Base-by-base conservation (phyloP, 2,329 filamentous ascomycete genomes). In the Phoma sp. region DNA sequence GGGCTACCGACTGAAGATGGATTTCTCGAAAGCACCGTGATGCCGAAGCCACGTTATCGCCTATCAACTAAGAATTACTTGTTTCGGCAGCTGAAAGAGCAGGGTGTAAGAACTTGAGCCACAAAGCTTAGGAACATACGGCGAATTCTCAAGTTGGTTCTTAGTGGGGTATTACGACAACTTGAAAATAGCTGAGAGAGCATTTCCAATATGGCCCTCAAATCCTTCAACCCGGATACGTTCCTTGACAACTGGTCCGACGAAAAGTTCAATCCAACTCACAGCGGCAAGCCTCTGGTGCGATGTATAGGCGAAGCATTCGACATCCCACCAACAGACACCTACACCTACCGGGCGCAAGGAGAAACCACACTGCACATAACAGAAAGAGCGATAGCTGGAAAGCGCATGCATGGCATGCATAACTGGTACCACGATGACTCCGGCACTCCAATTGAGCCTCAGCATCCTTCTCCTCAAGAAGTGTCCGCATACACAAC, bases 401-500 rank as follows among this genome's bases (percentile, higher is more conserved):
- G 75, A 32, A 81, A 81, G 9, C 72, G 74, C 10, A 66, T 72
- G n/a, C 71, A 78, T 48, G 77, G 78, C 1, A 61, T 84, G 33
- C 81, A 83, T 54, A 77, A 71, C 17, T 84, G 82, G 81, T 84
- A 84, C 58, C 66, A 72, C 30, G 77, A 81, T 65, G 49, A 74
- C 69, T 40, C 66, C 52, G 65, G 78, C 72, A 74, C 69, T 60
- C 57, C 60, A 58, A 47, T 53, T 23, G 49, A 63, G 2, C 66
- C 64, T 3, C 56, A 62, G 1, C 51, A 68, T 38, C 68, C 68
- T 7, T 56, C 61, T 0, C 36, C 50, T 7, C 62, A 80, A 47
- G 89, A 92, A 64, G 82, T 88, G 51, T 79, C 82, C 36, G 84
- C 88, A 15, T 92, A 92, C 77, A 82, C 84, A 30, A 78, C 83